A percentile compares a stretch with the other conserved stretches of the same genome.
Evolutionary conservation across 805 yeast species (phyloP).

Genomic region (Metschnikowia vanudenii): DNA sequence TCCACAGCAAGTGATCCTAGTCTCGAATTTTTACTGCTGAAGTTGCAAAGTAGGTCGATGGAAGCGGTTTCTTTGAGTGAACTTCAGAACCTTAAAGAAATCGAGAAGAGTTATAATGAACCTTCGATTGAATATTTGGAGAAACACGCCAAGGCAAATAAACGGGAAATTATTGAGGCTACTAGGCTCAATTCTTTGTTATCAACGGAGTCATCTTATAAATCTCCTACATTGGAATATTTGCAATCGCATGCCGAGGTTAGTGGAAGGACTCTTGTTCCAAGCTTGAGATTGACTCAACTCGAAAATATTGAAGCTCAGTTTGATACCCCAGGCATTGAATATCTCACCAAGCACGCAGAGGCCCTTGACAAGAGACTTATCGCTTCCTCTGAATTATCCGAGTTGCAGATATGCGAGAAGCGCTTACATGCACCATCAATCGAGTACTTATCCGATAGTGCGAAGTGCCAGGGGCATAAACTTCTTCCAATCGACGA

Average conservation of each 20-base stretch:
- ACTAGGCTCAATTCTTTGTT: slow-evolving; percentile 11
- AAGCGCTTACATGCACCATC: slow-evolving; percentile 1
- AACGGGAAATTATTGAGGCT: slow-evolving; percentile 1
- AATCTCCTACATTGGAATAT: slow-evolving; percentile 14
- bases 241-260: slow-evolving; percentile 11
- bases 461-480: slow-evolving; percentile 2
- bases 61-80: slow-evolving; percentile 2
- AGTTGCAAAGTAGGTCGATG: slow-evolving; percentile 9
- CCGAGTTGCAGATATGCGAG: slow-evolving; percentile 3
- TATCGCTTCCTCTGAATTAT: background rate
- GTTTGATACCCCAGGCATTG: slow-evolving; percentile 9
- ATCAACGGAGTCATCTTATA: background rate
- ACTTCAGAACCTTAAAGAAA: background rate
- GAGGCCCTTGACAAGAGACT: slow-evolving; percentile 1
- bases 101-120: background rate
- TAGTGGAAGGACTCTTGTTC: background rate
- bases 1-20: slow-evolving; percentile 9
- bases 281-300: background rate
- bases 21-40: slow-evolving; percentile 14
- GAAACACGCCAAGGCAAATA: background rate
- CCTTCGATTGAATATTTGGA: slow-evolving; percentile 11
- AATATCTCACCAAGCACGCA: slow-evolving; percentile 11
- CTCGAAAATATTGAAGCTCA: slow-evolving; percentile 1
- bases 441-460: slow-evolving; percentile 8
- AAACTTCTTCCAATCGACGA: slow-evolving; percentile 1